Base-by-base conservation (phyloP, 257 asterid genomes). In the Solanum rostratum region DNA sequence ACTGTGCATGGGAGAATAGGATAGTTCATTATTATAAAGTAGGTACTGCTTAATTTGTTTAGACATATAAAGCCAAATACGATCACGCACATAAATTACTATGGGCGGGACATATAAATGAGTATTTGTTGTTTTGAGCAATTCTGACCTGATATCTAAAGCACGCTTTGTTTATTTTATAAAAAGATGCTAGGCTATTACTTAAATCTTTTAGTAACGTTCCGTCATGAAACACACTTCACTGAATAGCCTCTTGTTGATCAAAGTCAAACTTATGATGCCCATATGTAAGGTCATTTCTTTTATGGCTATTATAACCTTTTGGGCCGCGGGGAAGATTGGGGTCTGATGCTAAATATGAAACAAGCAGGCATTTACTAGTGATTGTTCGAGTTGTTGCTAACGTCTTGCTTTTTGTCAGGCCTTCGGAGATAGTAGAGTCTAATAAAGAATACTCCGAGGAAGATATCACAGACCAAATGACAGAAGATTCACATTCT, bases 391-490 rank as follows among this genome's bases (percentile, higher is more conserved):
- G 3, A 15, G 43, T 86, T 68, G 37, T 46, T 85, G 30, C 27
- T 74, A 30, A 80, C 45, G 66, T 85, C 84, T 85, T 52, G 19
- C 76, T 85, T 62, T 46, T 54, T 50, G 65, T 53, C 90, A 95
- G 98, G 96, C 98, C 98, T 45, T 86, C 91, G 84, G 97, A 95
- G 92, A 83, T 96, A 89, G 89, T 95, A 70, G 90, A 94, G 33
- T 94, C 97, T 30, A 89, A 86, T 90, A 92, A 92, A 87, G 99
- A 93, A 86, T 92, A 89, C 83, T 90, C 96, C 0, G 97, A 94
- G 92, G 98, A 97, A 87, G 98, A 97, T 88, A 94, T 97, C 49
- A 94, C 98, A 0, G 89, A 90, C 68, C 92, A 94, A 86, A 91
- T 95, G 95, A 85, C 63, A 29, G 89, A 82, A 78, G 97, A 94